These are phyloP conservation scores for Geosiphon pyriformis DNA, from an alignment of 192 early-diverging fungal species.

Conservation along the genomic window DNA sequence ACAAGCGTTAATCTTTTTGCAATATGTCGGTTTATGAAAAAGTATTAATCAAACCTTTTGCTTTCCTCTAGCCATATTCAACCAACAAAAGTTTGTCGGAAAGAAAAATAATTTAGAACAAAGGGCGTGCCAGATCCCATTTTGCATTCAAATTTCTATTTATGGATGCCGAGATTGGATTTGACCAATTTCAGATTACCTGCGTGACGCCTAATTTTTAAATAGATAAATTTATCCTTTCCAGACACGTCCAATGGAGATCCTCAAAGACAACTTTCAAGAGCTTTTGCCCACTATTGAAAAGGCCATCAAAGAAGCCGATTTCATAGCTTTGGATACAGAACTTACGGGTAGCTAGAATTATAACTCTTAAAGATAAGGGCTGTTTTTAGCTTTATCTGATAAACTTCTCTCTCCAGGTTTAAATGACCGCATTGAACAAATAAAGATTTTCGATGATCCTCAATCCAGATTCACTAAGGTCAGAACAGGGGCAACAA, in stretches of 20 bases:
- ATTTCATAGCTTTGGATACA: slow-evolving; percentile 76
- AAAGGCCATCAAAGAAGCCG: slow-evolving; percentile 57
- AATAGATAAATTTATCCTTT: no score
- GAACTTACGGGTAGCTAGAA: slow-evolving; percentile 68
- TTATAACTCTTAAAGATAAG: background rate
- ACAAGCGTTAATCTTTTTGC: background rate
- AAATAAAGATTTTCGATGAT: slow-evolving; percentile 28
- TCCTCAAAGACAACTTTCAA: slow-evolving; percentile 59
- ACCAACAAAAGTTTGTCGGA: background rate
- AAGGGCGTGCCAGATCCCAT: no score
- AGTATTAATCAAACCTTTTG: slow-evolving; percentile 35
- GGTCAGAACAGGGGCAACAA: slow-evolving; percentile 24
- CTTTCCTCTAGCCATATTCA: slow-evolving; percentile 32
- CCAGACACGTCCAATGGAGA: slow-evolving; percentile 55
- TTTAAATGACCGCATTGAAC: slow-evolving; percentile 25
- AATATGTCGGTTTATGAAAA: background rate
- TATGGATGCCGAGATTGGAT: no score
- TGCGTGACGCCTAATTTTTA: no score
- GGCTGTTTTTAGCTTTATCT: background rate
- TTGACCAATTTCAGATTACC: no score
- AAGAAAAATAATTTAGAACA: background rate
- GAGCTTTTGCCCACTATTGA: slow-evolving; percentile 51
- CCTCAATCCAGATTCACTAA: slow-evolving; percentile 34
- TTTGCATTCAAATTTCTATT: no score
- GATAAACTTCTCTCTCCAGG: slow-evolving; percentile 20